Conservation (phyloP, 2,329 filamentous ascomycete species). For the Madurella fahalii region DNA sequence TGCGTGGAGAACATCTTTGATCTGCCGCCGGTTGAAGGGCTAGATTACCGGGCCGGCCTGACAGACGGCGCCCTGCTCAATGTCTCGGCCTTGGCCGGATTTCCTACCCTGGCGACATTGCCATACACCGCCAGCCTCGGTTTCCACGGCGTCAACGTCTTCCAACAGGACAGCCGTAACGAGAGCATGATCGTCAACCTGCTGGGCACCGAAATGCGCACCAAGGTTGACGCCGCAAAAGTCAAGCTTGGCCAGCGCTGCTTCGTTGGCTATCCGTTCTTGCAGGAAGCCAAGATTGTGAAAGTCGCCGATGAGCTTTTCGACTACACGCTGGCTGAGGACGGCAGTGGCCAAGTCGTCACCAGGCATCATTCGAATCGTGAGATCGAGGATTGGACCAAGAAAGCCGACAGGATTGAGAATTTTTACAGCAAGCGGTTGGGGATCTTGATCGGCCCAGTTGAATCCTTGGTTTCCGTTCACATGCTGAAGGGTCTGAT, state of each 20-base stretch:
- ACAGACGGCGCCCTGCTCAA: conserved; percentile 82
- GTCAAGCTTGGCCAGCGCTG: conserved; percentile 78
- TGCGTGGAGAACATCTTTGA: conserved; percentile 97
- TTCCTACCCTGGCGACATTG: conserved; percentile 83
- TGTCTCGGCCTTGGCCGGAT: conserved; percentile 80
- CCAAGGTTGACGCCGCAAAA: conserved; percentile 69
- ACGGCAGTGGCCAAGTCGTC: conserved; percentile 58
- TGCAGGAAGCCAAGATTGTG: conserved; percentile 88
- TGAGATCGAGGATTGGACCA: conserved; percentile 79
- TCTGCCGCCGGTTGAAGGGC: conserved; percentile 82
- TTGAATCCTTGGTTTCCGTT: conserved; percentile 87
- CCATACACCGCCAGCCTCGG: conserved; percentile 77
- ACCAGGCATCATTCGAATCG: conserved; percentile 67
- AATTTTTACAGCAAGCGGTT: conserved; percentile 85
- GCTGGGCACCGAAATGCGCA: conserved; percentile 66
- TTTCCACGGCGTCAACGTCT: conserved; percentile 89
- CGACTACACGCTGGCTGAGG: conserved; percentile 69
- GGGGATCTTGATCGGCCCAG: conserved; percentile 77
- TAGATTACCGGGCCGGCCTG: conserved; percentile 79
- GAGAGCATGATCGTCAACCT: conserved; percentile 94
- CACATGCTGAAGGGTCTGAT: conserved; percentile 88
- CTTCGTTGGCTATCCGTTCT: conserved; percentile 89
- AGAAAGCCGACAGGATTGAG: conserved; percentile 79
- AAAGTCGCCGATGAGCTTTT: conserved; percentile 92
- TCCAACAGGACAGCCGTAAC: conserved; percentile 92